Conservation (phyloP, 225 moss, liverwort and hornwort species). For the Thuidium tamariscinum region DNA sequence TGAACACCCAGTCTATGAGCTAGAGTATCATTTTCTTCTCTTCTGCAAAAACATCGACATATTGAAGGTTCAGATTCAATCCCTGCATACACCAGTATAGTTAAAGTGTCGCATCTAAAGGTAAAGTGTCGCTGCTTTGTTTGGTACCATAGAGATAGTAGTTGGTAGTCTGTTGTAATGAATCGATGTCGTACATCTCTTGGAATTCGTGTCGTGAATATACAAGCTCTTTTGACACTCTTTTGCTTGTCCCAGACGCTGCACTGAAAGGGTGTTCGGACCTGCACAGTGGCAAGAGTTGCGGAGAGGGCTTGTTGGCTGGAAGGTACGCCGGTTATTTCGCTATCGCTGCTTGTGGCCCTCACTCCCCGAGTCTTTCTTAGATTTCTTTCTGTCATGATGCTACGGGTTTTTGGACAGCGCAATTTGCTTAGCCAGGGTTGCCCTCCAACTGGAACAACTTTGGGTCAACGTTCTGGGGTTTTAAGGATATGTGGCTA, state of each 20-base stretch:
- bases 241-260: constrained; percentile 49
- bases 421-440: background rate
- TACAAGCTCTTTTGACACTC: background rate
- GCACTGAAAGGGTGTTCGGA: constrained; percentile 87
- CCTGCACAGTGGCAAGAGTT: constrained; percentile 80
- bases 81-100: background rate
- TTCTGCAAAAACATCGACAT: background rate
- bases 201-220: background rate
- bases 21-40: background rate
- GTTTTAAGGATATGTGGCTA: background rate
- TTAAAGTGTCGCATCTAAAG: background rate
- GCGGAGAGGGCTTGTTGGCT: constrained; percentile 56
- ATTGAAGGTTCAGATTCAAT: background rate
- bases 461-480: background rate
- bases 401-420: background rate
- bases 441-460: background rate
- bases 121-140: background rate
- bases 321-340: constrained; percentile 51
- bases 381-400: background rate
- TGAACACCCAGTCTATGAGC: background rate
- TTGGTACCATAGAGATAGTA: background rate
- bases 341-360: background rate
- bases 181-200: background rate
- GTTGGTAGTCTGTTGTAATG: background rate
- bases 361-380: background rate